A percentile compares a stretch with the other conserved stretches of the same genome.
These are phyloP conservation scores for Neofusicoccum kwambonambiense DNA, from an alignment of 2,329 filamentous ascomycete genomes.

Conservation along the genomic window DNA sequence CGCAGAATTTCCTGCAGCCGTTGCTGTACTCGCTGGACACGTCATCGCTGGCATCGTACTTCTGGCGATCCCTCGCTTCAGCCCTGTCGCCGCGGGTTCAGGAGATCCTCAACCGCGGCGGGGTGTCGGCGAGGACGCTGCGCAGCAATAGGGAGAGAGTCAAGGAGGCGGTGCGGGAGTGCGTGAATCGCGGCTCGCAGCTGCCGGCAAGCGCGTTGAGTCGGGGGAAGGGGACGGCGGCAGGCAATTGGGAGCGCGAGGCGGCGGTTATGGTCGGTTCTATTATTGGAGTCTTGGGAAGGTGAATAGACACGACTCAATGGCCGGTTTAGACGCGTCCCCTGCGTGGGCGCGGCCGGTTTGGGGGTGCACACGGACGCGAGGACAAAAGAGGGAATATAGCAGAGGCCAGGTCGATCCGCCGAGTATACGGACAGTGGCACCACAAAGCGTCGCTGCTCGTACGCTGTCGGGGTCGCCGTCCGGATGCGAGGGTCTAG, in stretches of 20 bases:
- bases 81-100: conserved; percentile 74
- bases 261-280: conserved; percentile 92
- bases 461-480: neutral
- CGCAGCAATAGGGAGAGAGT: conserved; percentile 72
- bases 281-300: conserved; percentile 59
- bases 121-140: conserved; percentile 78
- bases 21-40: conserved; percentile 81
- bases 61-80: conserved; percentile 86
- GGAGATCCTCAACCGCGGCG: conserved; percentile 80
- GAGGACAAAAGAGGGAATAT: conserved; percentile 1
- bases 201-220: conserved; percentile 57
- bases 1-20: conserved; percentile 64
- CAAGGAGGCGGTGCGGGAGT: conserved; percentile 74
- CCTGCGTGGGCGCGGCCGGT: neutral
- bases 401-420: neutral
- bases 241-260: conserved; percentile 77
- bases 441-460: no score
- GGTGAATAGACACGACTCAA: conserved; percentile 21
- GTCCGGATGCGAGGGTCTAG: neutral
- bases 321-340: neutral
- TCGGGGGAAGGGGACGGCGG: conserved; percentile 46
- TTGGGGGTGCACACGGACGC: neutral
- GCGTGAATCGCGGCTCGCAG: conserved; percentile 75
- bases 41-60: conserved; percentile 81
- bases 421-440: neutral